These are phyloP conservation scores for Fragaria ananassa DNA, from an alignment of 306 rosid species.

Conservation along the genomic window DNA sequence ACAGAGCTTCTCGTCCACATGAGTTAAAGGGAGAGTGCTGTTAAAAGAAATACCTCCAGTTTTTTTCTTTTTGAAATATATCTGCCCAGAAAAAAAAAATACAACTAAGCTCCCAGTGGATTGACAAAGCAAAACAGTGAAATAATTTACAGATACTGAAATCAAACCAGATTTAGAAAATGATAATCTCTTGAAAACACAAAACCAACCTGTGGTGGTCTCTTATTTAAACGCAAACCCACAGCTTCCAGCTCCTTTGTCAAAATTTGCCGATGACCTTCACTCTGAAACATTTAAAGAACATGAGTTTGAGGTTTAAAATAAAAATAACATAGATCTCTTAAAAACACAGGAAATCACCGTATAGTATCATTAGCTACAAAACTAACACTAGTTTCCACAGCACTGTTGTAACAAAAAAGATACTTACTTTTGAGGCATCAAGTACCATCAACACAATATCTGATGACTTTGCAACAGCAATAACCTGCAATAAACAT, in stretches of 20 bases:
- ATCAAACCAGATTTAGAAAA: neutral
- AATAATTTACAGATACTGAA: neutral
- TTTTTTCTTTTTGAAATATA: constrained; percentile 95
- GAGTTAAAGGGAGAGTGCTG: constrained; percentile 86
- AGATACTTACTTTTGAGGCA: constrained; percentile 86
- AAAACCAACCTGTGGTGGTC: constrained; percentile 85
- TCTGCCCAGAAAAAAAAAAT: constrained; percentile 51
- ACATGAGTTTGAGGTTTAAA: constrained; percentile 16
- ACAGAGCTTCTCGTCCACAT: constrained; percentile 96
- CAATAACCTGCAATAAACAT: constrained; percentile 77
- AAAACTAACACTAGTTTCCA: constrained; percentile 14
- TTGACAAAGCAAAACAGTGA: neutral
- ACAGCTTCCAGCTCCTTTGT: constrained; percentile 98
- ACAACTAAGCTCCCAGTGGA: constrained; percentile 2
- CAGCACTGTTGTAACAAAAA: neutral
- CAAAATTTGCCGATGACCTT: constrained; percentile 98
- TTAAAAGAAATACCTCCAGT: constrained; percentile 97
- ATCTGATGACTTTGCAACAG: constrained; percentile 98
- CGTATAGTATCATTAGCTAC: constrained; percentile 2
- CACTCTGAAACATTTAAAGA: constrained; percentile 59
- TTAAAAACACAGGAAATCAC: constrained; percentile 6
- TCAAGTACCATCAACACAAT: constrained; percentile 96
- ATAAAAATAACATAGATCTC: constrained; percentile 1
- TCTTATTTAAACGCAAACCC: constrained; percentile 91
- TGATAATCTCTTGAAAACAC: constrained; percentile 7